Percentiles rank a stretch among this genome's conserved stretches.
Conservation (phyloP, 1,284 basidiomycete species). For the Heterobasidion occidentale region DNA sequence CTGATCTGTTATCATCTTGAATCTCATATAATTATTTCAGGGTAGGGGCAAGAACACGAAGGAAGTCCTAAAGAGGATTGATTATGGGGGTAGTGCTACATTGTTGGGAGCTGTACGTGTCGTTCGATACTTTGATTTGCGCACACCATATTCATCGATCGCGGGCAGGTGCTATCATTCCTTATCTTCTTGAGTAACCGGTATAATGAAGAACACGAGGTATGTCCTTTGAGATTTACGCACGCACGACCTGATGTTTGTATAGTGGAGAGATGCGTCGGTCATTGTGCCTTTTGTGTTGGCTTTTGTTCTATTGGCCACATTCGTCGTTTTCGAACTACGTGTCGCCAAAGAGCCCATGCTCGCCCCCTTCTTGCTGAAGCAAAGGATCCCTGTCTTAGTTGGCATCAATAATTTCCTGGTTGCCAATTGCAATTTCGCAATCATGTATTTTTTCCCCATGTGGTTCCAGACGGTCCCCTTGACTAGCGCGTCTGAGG, state of each 20-base stretch:
- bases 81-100: conserved; percentile 60
- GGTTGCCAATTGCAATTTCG: conserved; percentile 68
- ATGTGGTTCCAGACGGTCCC: conserved; percentile 85
- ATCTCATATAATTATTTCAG: conserved; percentile 18
- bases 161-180: conserved; percentile 49
- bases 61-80: conserved; percentile 49
- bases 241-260: conserved; percentile 1
- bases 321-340: conserved; percentile 59
- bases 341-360: conserved; percentile 66
- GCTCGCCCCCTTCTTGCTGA: conserved; percentile 60
- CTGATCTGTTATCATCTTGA: not conserved
- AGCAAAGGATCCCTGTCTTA: conserved; percentile 61
- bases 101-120: conserved; percentile 49
- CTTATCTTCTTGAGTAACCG: conserved; percentile 64
- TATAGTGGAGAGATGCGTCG: conserved; percentile 18
- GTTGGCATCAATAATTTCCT: conserved; percentile 72
- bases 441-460: conserved; percentile 75
- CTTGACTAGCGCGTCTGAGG: conserved; percentile 42
- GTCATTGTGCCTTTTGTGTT: conserved; percentile 51
- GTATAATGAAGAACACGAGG: conserved; percentile 58
- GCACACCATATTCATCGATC: not conserved
- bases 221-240: conserved; percentile 20
- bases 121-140: not conserved
- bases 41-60: conserved; percentile 43
- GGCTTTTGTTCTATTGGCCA: conserved; percentile 38